Base-by-base conservation (phyloP, 139 green algal genomes). In the Trebouxia sp. region DNA sequence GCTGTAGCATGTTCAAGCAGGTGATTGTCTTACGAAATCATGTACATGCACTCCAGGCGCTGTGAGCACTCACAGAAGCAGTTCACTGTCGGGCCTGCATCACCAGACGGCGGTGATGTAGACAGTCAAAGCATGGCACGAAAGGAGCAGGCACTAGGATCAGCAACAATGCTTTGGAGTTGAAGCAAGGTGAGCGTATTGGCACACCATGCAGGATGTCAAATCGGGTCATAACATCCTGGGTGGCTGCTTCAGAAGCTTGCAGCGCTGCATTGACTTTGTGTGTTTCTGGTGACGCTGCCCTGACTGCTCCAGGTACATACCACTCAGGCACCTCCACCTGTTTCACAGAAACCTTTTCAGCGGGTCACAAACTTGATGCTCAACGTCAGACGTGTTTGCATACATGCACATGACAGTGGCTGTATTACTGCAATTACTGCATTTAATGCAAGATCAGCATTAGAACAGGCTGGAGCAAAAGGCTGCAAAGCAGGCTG, bases 251-350 rank as follows among this genome's bases (percentile, higher is more conserved):
- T 42, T 26, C 6, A 35, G 62, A 72, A 43, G 62, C 62, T 45
- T 45, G 62, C 35, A 45, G 15, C 12, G 32, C 62, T 45, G 35
- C 35, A 26, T 17, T 72, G 32, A 72, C 32, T 30, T 15, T 28
- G 15, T 32, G 62, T 35, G 62, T 45, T 6, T 72, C 62, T 43
- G 62, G 62, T 12, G 62, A 72, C 43, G 62, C 15, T 43, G 62
- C 62, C 11, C 62, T 72, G 62, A 45, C 62, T 45, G 62, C 62
- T 45, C 81, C 81, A 20, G 42, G 76, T 42, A 32, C 51, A 70
- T 89, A 93, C 90, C 90, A 94, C 12, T 92, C 87, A 6, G 89
- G 89, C 41, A 93, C 84, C n/a, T 87, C 87, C 15, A 87, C 47
- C 69, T 77, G 24, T 17, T 6, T 2, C 47, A 53, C n/a, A n/a